These are phyloP conservation scores for Phanerodontia chrysosporium DNA, from an alignment of 768 basidiomycete species.

Conservation along the genomic window DNA sequence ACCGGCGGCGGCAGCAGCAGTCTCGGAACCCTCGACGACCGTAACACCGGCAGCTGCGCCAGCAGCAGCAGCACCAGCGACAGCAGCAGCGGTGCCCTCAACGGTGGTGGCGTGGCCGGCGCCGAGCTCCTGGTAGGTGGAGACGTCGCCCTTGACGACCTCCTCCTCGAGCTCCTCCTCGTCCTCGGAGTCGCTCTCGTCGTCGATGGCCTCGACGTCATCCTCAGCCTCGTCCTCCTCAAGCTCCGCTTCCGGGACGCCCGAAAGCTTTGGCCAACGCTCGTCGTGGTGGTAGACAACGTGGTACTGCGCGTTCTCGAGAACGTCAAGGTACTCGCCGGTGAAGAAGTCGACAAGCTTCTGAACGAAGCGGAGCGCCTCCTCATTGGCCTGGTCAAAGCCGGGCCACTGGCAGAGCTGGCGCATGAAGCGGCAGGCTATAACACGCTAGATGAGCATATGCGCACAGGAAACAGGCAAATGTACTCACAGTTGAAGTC, in stretches of 20 bases:
- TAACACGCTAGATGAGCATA: not conserved
- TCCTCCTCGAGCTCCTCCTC: not conserved
- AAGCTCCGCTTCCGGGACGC: slow-evolving; percentile 2
- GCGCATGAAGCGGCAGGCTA: slow-evolving; percentile 12
- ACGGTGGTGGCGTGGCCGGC: not conserved
- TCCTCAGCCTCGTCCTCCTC: slow-evolving; percentile 3
- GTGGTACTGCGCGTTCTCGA: slow-evolving; percentile 22
- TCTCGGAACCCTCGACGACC: not conserved
- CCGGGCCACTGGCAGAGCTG: slow-evolving; percentile 13
- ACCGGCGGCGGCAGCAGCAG: not conserved
- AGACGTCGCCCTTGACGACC: not conserved
- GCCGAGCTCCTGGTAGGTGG: not conserved
- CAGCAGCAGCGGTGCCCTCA: not conserved
- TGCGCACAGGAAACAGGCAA: not conserved
- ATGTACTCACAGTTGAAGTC: slow-evolving; percentile 21
- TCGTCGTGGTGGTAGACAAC: slow-evolving; percentile 21
- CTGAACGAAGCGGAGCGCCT: slow-evolving; percentile 14
- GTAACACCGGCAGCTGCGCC: not conserved
- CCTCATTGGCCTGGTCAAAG: slow-evolving; percentile 16
- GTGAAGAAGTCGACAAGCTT: slow-evolving; percentile 21
- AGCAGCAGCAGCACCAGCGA: not conserved
- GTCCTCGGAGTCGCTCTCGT: slow-evolving; percentile 10
- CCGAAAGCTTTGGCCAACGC: slow-evolving; percentile 11
- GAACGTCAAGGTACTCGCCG: slow-evolving; percentile 23
- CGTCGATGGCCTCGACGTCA: not conserved